Conservation (phyloP, 192 early-diverging fungal species). For the Coemansia sp. region DNA sequence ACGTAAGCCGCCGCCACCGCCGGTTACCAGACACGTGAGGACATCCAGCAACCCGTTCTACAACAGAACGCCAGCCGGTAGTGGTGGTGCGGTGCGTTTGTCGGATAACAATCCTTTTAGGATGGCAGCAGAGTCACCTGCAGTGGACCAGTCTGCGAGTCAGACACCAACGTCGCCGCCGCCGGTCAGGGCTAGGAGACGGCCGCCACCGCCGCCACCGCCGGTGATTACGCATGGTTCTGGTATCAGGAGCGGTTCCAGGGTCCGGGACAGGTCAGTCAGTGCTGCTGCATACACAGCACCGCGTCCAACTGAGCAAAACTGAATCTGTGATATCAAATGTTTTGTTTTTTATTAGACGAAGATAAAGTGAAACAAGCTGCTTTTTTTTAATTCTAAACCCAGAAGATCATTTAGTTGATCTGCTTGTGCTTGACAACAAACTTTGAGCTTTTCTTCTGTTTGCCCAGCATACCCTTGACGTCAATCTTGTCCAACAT, state of each 20-base stretch:
- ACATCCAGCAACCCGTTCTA: slow-evolving; percentile 13
- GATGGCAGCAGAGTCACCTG: background rate
- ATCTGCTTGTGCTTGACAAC: slow-evolving; percentile 27
- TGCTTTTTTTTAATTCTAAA: slow-evolving; percentile 11
- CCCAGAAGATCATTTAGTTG: too few relatives aligned
- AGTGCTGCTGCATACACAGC: slow-evolving; percentile 1
- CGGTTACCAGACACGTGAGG: background rate
- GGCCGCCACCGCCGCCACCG: slow-evolving; percentile 39
- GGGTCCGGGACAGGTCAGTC: background rate
- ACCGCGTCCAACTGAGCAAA: slow-evolving; percentile 1
- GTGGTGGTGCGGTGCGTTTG: background rate
- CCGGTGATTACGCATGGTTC: background rate
- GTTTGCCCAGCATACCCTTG: slow-evolving; percentile 15
- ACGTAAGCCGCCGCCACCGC: background rate
- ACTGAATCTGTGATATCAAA: background rate
- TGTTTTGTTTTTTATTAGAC: background rate
- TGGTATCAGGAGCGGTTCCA: background rate
- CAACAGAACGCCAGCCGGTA: background rate
- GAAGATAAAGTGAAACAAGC: background rate
- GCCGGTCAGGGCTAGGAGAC: slow-evolving; percentile 18
- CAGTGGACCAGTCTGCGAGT: background rate
- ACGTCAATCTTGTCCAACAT: slow-evolving; percentile 20
- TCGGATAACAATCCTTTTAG: slow-evolving; percentile 8
- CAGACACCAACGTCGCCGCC: slow-evolving; percentile 5
- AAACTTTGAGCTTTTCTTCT: slow-evolving; percentile 19